Base-by-base conservation (phyloP, 768 basidiomycete species). In the Asterophora lycoperdoides region DNA sequence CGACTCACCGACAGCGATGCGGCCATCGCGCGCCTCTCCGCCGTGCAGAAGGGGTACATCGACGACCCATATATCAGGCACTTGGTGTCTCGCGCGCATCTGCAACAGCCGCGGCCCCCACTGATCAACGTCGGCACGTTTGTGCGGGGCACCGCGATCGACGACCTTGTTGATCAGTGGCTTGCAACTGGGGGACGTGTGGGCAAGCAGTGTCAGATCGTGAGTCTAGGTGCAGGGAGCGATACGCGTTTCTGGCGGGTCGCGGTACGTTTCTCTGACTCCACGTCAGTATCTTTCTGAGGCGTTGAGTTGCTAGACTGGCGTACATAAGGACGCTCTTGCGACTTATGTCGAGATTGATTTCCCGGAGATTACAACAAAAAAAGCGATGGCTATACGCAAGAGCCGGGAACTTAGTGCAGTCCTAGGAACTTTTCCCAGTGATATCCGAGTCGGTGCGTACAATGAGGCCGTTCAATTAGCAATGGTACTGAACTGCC, bases 111-210 rank as follows among this genome's bases (percentile, higher is more conserved):
- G 2, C 76, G 86, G 1, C 85, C 93, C 1, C 95, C 94, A 0
- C 67, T 98, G 58, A 98, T 98, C 73, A 98, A 98, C 64, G 75
- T 95, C 36, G 96, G 96, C 14, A 99, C 96, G 1, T 89, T 87
- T 57, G 81, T 95, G 49, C 80, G 95, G 49, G 83, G 89, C 0
- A 72, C 77, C 46, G 89, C 82, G 5, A 80, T 98, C 32, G 96
- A 96, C 58, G 66, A 68, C 33, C 78, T 95, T 10, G 81, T 94
- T 0, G 67, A 80, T 23, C 66, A 73, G 39, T 93, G 88, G 78
- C 56, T 92, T 17, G 64, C 70, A 14, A 57, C 74, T 14, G 73
- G 76, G 1, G 61, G 64, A 35, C 60, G 58, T 17, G 70, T 70
- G 8, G 74, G 67, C n/a, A 74, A 66, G 51, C 62, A 63, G 49